Evolutionary conservation across 148 eudicot species (phyloP), one percentile per base, ranked within the genome.

Genomic region (Linanthus parryae): DNA sequence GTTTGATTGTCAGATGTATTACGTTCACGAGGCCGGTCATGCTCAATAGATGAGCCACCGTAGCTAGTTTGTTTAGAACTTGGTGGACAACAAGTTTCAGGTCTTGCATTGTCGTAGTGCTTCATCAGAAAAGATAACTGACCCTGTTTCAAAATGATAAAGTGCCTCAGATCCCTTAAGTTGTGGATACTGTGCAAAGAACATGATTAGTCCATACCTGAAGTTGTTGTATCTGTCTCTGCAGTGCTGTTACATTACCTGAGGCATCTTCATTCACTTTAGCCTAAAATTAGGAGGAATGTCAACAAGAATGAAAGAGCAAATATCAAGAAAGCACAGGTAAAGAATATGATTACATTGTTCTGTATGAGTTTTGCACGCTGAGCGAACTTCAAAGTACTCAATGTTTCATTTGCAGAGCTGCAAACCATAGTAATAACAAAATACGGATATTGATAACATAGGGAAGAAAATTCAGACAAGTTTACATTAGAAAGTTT

Each of bases 321-420:
- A 20, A 51, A 7, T 6, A 15, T 31, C 19, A 22, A 29, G 17
- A 5, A 31, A n/a, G 19, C 23, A 15, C 29, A 47, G 16, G 43
- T 61, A 33, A 50, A 7, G 42, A 13, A 16, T 38, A 23, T 8
- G 44, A 43, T 14, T 74, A 78, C 88, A 74, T 81, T 78, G 67
- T 81, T 81, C 70, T 81, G 88, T 47, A 81, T 81, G 51, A 81
- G 88, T 63, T 81, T 81, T 38, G 88, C 88, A 59, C 88, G 83
- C 67, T 81, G 88, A 61, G 88, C 88, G 72, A 81, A 81, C 76
- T 78, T 81, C 57, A 81, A 66, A 48, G 83, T 77, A 59, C 83
- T 81, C 54, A 81, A 58, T 40, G 88, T 81, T 73, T 81, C 88
- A 57, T 62, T 69, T 53, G 81, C 75, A 44, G 83, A 72, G 43